These are phyloP conservation scores for Sordariomycetes sp. DNA, from an alignment of 2,329 filamentous ascomycete species.

Conservation along the genomic window DNA sequence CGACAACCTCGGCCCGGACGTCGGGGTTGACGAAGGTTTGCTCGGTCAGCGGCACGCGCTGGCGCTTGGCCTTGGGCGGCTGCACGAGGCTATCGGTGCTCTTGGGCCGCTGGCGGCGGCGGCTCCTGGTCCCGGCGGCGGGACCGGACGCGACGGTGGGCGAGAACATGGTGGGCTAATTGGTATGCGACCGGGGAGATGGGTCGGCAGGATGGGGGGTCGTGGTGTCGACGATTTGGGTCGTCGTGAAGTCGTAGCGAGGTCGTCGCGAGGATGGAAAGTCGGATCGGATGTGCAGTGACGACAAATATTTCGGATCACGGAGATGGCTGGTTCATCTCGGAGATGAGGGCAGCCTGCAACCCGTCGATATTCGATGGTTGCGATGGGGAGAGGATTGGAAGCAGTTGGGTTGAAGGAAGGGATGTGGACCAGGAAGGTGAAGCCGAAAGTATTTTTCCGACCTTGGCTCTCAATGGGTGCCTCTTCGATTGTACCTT, in stretches of 20 bases:
- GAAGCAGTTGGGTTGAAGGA: background rate
- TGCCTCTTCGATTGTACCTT: background rate
- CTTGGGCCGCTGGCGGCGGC: slow-evolving; percentile 49
- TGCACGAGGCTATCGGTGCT: slow-evolving; percentile 42
- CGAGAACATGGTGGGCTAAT: slow-evolving; percentile 43
- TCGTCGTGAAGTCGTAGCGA: background rate
- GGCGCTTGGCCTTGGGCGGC: slow-evolving; percentile 54
- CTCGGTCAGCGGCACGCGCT: slow-evolving; percentile 45
- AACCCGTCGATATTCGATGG: background rate
- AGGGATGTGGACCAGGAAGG: background rate
- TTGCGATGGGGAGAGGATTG: background rate
- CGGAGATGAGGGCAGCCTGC: slow-evolving; percentile 1
- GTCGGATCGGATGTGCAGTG: background rate
- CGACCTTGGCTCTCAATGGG: background rate
- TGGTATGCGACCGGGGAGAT: background rate
- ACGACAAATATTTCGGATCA: background rate
- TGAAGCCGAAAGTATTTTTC: background rate
- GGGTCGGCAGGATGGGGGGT: background rate
- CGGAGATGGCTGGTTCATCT: slow-evolving; percentile 1
- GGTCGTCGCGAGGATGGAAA: background rate
- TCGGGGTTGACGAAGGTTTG: slow-evolving; percentile 45
- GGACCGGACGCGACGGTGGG: slow-evolving; percentile 36
- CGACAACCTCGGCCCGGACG: slow-evolving; percentile 38
- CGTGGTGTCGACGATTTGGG: background rate
- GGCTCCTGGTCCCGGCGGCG: slow-evolving; percentile 46